Base-by-base conservation (phyloP, 148 eudicot species). In the Fallopia convolvulus region DNA sequence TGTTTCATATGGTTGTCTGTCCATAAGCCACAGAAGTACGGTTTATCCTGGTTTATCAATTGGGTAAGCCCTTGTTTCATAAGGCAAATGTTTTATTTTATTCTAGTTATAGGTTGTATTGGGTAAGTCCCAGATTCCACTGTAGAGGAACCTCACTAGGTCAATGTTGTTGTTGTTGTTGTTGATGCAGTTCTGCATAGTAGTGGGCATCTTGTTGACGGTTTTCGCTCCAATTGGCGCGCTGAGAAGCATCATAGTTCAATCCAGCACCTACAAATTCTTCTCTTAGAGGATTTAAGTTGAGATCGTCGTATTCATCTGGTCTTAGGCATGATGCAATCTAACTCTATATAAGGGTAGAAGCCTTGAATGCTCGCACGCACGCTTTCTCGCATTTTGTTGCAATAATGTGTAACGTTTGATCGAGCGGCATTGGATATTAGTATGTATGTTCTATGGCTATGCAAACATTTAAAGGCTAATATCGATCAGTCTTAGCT, bases 1-100 rank as follows among this genome's bases (percentile, higher is more conserved):
- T 85, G 88, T 74, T 80, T 85, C 77, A 83, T 85, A 5, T 87
- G 90, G 90, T 79, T 87, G 15, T 17, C 55, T 33, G 32, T 87
- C 50, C 74, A 75, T 78, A 87, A 87, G 40, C 90, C 90, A 8
- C 80, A 80, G 74, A 83, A 18, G 65, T 87, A 78, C 74, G 72
- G 86, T 74, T 72, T 83, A 12, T 78, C 88, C 36, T 87, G 90
- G 90, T 80, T 77, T 30, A 7, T 75, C n/a, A 87, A 80, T 61
- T 86, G 86, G 86, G 88, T 83, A 81, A 75, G 78, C 7, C 47
- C 47, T 44, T 44, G 47, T 6, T 7, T 21, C 50, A 20, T n/a
- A 26, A 7, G 3, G 21, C 50, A 0, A 20, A 6, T 23, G 30
- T 13, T 0, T 39, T 18, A 0, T 14, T 15, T 71, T 26, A 26